These are phyloP conservation scores for Mycena sanguinolenta DNA, from an alignment of 768 basidiomycete genomes.

Conservation along the genomic window DNA sequence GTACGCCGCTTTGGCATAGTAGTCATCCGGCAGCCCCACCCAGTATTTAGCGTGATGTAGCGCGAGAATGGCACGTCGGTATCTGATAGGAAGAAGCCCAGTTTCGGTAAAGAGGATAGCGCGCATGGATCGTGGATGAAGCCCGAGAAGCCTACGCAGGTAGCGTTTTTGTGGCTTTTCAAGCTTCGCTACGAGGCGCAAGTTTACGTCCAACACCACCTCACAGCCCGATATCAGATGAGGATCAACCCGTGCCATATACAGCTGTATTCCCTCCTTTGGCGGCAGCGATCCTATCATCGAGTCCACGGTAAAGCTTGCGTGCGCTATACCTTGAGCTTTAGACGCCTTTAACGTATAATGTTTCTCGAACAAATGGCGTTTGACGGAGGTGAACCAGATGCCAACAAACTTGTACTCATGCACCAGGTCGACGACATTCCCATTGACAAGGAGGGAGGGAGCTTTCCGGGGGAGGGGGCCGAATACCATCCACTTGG, in stretches of 20 bases:
- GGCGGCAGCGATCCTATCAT: constrained; percentile 13
- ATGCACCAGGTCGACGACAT: constrained; percentile 9
- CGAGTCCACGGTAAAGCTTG: constrained; percentile 9
- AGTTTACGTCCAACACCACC: too few species aligned
- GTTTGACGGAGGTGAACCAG: constrained; percentile 21
- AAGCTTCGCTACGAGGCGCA: background rate
- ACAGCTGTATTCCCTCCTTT: constrained; percentile 10
- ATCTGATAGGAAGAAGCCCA: constrained; percentile 41
- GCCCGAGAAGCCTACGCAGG: constrained; percentile 11
- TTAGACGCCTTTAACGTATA: constrained; percentile 10
- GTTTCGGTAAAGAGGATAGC: constrained; percentile 44
- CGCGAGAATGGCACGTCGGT: constrained; percentile 35
- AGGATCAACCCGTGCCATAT: constrained; percentile 7
- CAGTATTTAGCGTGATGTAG: constrained; percentile 39
- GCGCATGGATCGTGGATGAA: constrained; percentile 17
- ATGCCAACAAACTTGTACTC: constrained; percentile 38
- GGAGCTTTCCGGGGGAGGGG: constrained; percentile 12
- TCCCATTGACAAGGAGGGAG: constrained; percentile 15
- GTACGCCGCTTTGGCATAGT: constrained; percentile 1
- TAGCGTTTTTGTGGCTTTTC: constrained; percentile 2
- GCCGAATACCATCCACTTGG: constrained; percentile 41
- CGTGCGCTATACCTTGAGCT: constrained; percentile 4
- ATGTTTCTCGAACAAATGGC: constrained; percentile 7
- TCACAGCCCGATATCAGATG: constrained; percentile 22
- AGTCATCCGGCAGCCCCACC: constrained; percentile 7